These are phyloP conservation scores for Apiospora marii DNA, from an alignment of 2,329 filamentous ascomycete species.

Conservation along the genomic window DNA sequence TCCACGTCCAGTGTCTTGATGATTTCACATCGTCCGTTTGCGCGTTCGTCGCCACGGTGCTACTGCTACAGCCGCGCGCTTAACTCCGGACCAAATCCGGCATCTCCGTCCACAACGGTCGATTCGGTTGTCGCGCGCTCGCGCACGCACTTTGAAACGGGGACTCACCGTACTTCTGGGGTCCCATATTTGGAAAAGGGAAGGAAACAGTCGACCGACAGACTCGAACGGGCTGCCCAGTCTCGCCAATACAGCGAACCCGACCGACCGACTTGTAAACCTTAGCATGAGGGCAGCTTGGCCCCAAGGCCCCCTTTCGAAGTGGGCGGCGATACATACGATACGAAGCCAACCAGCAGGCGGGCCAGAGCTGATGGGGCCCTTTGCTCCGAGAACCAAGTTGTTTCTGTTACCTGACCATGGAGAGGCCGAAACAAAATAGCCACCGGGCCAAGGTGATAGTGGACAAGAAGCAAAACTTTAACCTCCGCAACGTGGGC, in stretches of 20 bases:
- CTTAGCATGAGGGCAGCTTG: neutral
- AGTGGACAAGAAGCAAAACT: conserved; percentile 13
- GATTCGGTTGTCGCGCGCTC: neutral
- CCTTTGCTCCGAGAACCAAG: neutral
- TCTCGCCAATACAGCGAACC: neutral
- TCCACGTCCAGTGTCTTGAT: neutral
- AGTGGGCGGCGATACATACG: neutral
- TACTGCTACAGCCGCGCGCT: conserved; percentile 11
- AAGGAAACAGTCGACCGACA: neutral
- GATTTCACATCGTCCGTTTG: neutral
- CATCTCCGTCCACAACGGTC: conserved; percentile 6
- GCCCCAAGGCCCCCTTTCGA: neutral
- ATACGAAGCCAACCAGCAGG: neutral
- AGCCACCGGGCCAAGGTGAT: neutral
- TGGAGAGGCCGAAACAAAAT: neutral
- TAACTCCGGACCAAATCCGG: conserved; percentile 16
- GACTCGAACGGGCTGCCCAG: neutral
- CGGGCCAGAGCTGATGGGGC: neutral
- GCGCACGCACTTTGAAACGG: neutral
- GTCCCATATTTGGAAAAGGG: neutral
- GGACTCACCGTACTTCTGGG: neutral
- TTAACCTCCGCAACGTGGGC: neutral
- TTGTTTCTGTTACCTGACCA: neutral
- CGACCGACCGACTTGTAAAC: neutral
- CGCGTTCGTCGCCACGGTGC: neutral